Evolutionary conservation across 192 early-diverging fungal species (phyloP), one percentile per base, ranked within the genome.

Genomic region (Rhizoclosmatium sp.): DNA sequence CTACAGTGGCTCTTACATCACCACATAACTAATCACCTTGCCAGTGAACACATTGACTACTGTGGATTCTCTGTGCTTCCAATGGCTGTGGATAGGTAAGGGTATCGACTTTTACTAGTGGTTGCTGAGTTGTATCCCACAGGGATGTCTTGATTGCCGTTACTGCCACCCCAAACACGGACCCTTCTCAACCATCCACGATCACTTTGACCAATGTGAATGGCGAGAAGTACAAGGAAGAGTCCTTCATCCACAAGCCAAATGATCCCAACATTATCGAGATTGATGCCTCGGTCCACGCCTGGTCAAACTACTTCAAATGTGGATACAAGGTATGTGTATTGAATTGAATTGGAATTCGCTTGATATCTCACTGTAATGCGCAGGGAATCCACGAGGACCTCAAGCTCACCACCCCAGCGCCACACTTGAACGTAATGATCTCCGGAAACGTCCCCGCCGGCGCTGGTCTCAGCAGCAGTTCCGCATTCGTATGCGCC

Each of bases 21-120:
- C 23, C 10, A 65, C 23, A 7, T 5, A 21, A 40, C 62, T 65
- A 40, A 42, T 65, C 62, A 12, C 0, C 62, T 40, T 47, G 3
- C 69, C 80, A 78, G 96, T 47, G 97, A 99, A 81, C 97, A 99
- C 81, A 93, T 99, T 61, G 97, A 99, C 86, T 97, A 97, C 86
- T 93, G 92, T 77, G 97, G 96, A 39, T 94, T 93, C 73, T 94
- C 94, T 19, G 97, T 99, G 16, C 88, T 99, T 31, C 97, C 97
- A 47, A 97, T 97, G 96, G 97, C 96, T 49, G 93, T 99, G 76
- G 94, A 93, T 56, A 88, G 93, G 48, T 93, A 93, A 80, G 83
- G 90, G 10, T 78, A 93, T n/a, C 16, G 9, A 54, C 5, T 54
- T 54, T 16, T 0, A 16, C 16, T 12, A 54, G 5, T 54, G 5